phyloP scores from a whole-genome alignment of 352 stramenopile species.

The Phytophthora pseudosyringae region DNA sequence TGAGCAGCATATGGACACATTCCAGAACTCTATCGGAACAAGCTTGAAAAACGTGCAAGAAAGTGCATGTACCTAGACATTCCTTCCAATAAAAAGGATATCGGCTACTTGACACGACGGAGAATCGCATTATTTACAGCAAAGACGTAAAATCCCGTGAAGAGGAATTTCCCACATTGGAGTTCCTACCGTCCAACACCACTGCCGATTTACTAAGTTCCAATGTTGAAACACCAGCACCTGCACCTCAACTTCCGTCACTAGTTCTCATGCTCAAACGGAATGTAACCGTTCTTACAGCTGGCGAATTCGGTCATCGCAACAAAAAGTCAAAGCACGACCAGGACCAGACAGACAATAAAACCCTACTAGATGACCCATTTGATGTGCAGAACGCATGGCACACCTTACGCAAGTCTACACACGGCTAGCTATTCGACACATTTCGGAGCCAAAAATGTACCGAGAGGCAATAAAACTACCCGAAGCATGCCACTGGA shows the following conservation, averaged over 20 bases:
- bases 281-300: too few species aligned
- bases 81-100: background rate
- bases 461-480: slow-evolving; percentile 12
- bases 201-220: background rate
- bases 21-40: background rate
- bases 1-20: background rate
- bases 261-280: too few species aligned
- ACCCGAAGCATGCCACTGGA: slow-evolving; percentile 7
- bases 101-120: background rate
- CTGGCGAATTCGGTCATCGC: too few species aligned
- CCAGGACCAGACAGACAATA: background rate
- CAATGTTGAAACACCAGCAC: background rate
- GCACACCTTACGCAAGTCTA: background rate
- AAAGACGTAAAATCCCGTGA: slow-evolving; percentile 5
- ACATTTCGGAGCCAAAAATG: slow-evolving; percentile 13
- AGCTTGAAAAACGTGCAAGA: background rate
- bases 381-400: slow-evolving; percentile 2
- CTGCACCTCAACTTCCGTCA: background rate
- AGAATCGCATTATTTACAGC: slow-evolving; percentile 5
- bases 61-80: slow-evolving; percentile 10
- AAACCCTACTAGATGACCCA: background rate
- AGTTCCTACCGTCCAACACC: background rate
- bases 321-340: too few species aligned
- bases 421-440: slow-evolving; percentile 6
- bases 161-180: slow-evolving; percentile 6